Base-by-base conservation (phyloP, 2,329 filamentous ascomycete genomes). In the Verticillium tricorpus region DNA sequence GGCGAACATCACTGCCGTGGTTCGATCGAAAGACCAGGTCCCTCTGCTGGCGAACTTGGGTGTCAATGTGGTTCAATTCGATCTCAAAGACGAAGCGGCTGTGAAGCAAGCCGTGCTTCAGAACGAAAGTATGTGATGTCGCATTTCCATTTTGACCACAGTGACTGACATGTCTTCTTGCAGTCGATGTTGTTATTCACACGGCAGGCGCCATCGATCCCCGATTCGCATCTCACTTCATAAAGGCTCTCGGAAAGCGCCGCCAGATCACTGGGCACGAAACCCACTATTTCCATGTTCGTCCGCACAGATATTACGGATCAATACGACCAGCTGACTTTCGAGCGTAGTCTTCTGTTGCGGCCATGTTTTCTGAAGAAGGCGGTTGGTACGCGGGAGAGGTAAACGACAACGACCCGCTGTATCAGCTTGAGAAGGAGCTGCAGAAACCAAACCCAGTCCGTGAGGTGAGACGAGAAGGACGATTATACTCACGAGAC, bases 151-250 rank as follows among this genome's bases (percentile, higher is more conserved):
- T 28, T 4, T 11, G 28, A 28, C 3, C 17, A 2, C 11, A 9
- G 3, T 4, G 12, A 19, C 39, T 22, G 6, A 32, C 32, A 34
- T 2, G 69, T 60, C 17, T 50, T 12, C 6, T 56, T 32, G 39
- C 59, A 77, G 75, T 78, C 54, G 66, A 74, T 58, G 70, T 78
- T 17, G 65, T 77, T 32, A 61, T 78, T 15, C 72, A 78, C 58
- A 72, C 69, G 1, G 74, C 74, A 11, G 72, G 71, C 58, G 70
- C 71, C 17, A 65, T 73, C 22, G 68, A 73, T 9, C 63, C 68
- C 12, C 50, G 31, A 4, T 59, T 73, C 17, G 62, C 65, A 15
- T 61, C 68, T 4, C 65, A 72, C 61, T 61, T 78, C 5, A 67
- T 78, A 45, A 68, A 66, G 12, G 75, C 71, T 12, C 70, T 78